Evolutionary conservation across 23 red algal species (phyloP).

Genomic region (Cyanidioschyzon merolae): DNA sequence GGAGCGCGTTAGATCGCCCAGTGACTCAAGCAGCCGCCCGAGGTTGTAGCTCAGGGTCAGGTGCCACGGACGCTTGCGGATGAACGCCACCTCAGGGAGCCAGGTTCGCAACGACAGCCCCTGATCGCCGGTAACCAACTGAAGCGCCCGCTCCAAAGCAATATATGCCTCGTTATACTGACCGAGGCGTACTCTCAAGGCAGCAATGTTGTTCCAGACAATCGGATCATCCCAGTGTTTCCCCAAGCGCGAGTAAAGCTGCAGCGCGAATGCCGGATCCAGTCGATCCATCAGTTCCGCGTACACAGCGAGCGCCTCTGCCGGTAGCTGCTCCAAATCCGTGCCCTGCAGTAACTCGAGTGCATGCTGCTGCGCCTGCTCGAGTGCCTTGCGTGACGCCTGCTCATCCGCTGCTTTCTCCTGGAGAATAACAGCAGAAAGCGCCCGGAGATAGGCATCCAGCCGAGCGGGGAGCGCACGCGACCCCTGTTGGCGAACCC

Average conservation of each 20-base stretch:
- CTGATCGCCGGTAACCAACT: not conserved
- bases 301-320: not conserved
- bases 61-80: not conserved
- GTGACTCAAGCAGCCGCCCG: not conserved
- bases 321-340: not conserved
- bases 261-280: not conserved
- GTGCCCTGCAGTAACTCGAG: not conserved
- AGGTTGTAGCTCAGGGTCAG: not conserved
- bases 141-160: not conserved
- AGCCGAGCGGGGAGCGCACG: not conserved
- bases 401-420: not conserved
- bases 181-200: not conserved
- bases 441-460: not conserved
- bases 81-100: not conserved
- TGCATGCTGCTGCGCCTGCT: not conserved
- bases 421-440: not conserved
- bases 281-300: not conserved
- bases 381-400: not conserved
- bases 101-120: not conserved
- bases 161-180: not conserved
- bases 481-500: not conserved
- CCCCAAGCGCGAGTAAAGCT: not conserved
- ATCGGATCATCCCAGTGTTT: not conserved
- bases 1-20: not conserved
- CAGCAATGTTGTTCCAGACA: slow-evolving; percentile 6